These are phyloP conservation scores for Vitis amurensis DNA, from an alignment of 164 flowering plant species.

Conservation along the genomic window DNA sequence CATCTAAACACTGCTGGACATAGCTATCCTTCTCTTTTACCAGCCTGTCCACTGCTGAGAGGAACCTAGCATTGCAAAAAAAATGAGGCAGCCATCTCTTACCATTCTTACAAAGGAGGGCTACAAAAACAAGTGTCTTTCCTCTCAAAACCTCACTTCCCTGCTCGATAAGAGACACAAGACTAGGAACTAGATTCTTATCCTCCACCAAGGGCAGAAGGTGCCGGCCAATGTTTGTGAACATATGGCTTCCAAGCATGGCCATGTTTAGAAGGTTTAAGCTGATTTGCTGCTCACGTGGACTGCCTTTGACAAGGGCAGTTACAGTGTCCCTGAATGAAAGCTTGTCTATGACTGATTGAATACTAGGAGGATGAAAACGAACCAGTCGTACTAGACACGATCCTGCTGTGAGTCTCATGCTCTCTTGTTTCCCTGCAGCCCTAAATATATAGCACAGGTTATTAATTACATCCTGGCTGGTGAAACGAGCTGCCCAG, in stretches of 20 bases:
- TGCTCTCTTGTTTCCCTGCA: constrained; percentile 80
- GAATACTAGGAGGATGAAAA: constrained; percentile 73
- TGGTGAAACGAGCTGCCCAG: constrained; percentile 87
- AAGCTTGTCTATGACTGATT: constrained; percentile 67
- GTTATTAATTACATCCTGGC: constrained; percentile 82
- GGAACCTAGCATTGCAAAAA: constrained; percentile 77
- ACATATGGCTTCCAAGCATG: constrained; percentile 69
- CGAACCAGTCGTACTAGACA: constrained; percentile 88
- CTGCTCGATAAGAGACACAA: constrained; percentile 82
- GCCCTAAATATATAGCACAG: constrained; percentile 85
- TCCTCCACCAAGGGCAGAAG: constrained; percentile 73
- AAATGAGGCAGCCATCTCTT: constrained; percentile 75
- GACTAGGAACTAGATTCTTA: constrained; percentile 71
- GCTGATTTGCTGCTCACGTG: constrained; percentile 91
- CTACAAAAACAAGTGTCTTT: constrained; percentile 76
- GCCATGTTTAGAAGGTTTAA: constrained; percentile 85
- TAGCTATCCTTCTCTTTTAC: constrained; percentile 78
- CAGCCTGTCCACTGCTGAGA: constrained; percentile 81
- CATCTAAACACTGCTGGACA: constrained; percentile 66
- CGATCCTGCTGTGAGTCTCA: constrained; percentile 91
- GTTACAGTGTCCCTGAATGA: constrained; percentile 73
- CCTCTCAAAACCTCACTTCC: constrained; percentile 85
- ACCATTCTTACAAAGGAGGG: constrained; percentile 78
- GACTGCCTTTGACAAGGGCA: constrained; percentile 68
- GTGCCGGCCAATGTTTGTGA: constrained; percentile 65